Base-by-base conservation (phyloP, 768 basidiomycete genomes). In the Tulasnella sp. region DNA sequence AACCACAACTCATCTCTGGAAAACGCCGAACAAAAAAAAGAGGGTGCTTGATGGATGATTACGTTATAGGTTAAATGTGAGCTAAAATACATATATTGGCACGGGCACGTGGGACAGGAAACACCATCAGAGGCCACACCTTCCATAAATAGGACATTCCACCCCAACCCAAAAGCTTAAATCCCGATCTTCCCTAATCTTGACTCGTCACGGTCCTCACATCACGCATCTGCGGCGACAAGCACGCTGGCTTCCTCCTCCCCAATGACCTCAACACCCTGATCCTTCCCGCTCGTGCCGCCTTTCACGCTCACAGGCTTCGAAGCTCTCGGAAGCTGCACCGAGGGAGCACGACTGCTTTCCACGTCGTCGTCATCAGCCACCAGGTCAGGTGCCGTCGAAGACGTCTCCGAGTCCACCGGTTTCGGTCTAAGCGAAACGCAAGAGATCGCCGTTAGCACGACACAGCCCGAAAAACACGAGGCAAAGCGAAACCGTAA, bases 311-410 rank as follows among this genome's bases (percentile, higher is more conserved):
- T 59, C 3, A 59, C 22, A 29, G 52, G 52, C 52, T 59, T 59
- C 52, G 52, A 59, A 59, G 52, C 52, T 59, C 52, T 59, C 52
- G 52, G 52, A 59, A 59, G 52, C 52, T 59, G 52, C 52, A 59
- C 52, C 52, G 52, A 59, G 37, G 69, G 69, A 16, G 42, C 69
- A 36, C 69, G 69, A 34, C 69, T 70, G 42, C 69, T 70, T 42
- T 62, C 69, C 29, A 70, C 69, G n/a, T 70, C 69, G 39, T 65
- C 64, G 64, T 42, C 47, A 52, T 70, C 69, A n/a, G 41, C 36
- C 37, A 52, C 44, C 7, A 70, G 47, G 52, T 70, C 69, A 32
- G 69, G 69, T 42, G 36, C 41, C 17, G 69, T 44, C 34, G 69
- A 42, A 32, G 69, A 52, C 16, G 40, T 32, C 32, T 39, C 39